Percentiles rank a stretch among this genome's conserved stretches.
phyloP scores from a whole-genome alignment of 129 eudicot species.

The Chrysanthemum lavandulifolium region DNA sequence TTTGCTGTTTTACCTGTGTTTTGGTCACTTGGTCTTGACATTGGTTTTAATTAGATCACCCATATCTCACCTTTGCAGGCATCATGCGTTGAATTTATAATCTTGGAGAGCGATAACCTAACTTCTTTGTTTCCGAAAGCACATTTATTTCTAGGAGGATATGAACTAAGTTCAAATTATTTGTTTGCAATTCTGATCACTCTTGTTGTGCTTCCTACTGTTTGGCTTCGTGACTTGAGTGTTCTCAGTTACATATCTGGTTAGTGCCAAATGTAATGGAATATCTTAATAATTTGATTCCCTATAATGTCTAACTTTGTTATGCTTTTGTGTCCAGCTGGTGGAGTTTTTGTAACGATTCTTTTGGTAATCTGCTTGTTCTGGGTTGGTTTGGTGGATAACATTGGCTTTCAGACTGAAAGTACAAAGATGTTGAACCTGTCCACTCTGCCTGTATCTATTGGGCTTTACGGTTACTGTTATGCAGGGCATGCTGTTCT shows the following conservation, averaged over 20 bases:
- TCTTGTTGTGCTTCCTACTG: conserved; percentile 76
- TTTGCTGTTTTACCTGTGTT: not conserved
- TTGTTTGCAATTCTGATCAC: conserved; percentile 63
- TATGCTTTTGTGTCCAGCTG: conserved; percentile 49
- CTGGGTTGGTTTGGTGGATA: conserved; percentile 83
- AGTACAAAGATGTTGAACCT: conserved; percentile 54
- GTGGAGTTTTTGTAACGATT: conserved; percentile 82
- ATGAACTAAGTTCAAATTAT: conserved; percentile 46
- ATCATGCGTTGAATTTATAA: conserved; percentile 75
- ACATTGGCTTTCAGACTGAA: conserved; percentile 44
- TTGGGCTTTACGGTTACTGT: conserved; percentile 87
- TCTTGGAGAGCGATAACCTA: conserved; percentile 85
- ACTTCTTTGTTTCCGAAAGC: conserved; percentile 83
- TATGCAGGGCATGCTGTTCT: conserved; percentile 91
- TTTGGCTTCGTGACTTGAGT: conserved; percentile 74
- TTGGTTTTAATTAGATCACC: conserved; percentile 9
- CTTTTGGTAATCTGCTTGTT: conserved; percentile 61
- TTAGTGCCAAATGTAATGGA: conserved; percentile 16
- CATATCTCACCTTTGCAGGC: conserved; percentile 47
- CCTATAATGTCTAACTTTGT: not conserved
- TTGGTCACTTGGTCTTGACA: not conserved
- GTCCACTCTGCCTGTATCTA: conserved; percentile 70
- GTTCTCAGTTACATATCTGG: conserved; percentile 90
- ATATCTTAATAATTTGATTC: not conserved
- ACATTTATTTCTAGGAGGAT: conserved; percentile 43